Base-by-base conservation (phyloP, 2,329 filamentous ascomycete genomes). In the Colletotrichum sublineola region DNA sequence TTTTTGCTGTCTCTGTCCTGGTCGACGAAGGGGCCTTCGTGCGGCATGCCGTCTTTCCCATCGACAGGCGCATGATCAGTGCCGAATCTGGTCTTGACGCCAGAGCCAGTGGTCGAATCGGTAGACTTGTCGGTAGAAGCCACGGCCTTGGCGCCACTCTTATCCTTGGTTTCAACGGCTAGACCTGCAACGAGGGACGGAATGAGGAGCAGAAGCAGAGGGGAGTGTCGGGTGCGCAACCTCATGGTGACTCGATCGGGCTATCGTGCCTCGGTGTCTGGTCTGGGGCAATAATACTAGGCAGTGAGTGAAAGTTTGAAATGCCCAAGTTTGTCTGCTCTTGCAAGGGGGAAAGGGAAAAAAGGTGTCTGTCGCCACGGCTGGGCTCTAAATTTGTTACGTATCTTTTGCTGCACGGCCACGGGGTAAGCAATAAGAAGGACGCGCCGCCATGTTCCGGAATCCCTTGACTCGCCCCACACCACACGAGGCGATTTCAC, bases 41-140 rank as follows among this genome's bases (percentile, higher is more conserved):
- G 96, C 58, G 96, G 96, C 84, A 95, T 96, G 60, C 96, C 96
- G 83, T 98, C 96, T 77, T 93, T 92, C 57, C 95, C 95, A 80
- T 98, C 96, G 29, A 98, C 92, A 0, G 96, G 96, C 68, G 93
- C 94, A 84, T 96, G 92, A 80, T 95, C 95, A 69, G 84, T 87
- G 42, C 86, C 85, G 63, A 79, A 78, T 65, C 82, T 83, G 52
- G 71, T 74, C 73, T 82, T 84, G 36, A 77, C 75, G 55, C 74
- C 74, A 56, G 79, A 77, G n/a, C 77, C 70, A 18, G 75, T 65
- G 14, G 78, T 71, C 12, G 74, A 62, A 29, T 79, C 78, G 31
- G 52, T 24, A 9, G 67, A 24, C 48, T 73, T 70, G 61, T 77
- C 77, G 52, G 75, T 74, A 52, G 79, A 78, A 64, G 73, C 69